Evolutionary conservation across 768 basidiomycete genomes (phyloP).

Genomic region (Collybia mongolica): DNA sequence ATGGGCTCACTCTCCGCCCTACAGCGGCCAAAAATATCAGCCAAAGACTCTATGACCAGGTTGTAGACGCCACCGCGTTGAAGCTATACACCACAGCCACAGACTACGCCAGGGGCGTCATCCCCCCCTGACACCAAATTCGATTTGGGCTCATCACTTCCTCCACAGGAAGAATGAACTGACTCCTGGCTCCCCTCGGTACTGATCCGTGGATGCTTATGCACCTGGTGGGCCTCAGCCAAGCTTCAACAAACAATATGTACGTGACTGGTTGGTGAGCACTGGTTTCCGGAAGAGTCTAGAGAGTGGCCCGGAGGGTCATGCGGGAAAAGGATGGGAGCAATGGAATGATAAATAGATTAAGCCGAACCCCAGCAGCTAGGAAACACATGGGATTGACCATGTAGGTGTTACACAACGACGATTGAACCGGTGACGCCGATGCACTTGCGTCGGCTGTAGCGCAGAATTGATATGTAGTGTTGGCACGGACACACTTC

Average conservation of each 20-base stretch:
- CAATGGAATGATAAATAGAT: constrained; percentile 36
- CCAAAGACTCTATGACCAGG: constrained; percentile 53
- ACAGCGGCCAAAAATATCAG: constrained; percentile 69
- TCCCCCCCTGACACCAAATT: constrained; percentile 99
- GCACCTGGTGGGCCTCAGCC: constrained; percentile 72
- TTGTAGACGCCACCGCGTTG: constrained; percentile 62
- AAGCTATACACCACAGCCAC: constrained; percentile 75
- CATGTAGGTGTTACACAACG: too few species aligned
- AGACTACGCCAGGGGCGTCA: constrained; percentile 78
- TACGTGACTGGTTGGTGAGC: constrained; percentile 84
- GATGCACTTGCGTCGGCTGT: too few species aligned
- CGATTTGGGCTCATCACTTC: constrained; percentile 81
- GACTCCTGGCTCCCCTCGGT: constrained; percentile 95
- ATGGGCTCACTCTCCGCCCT: background rate
- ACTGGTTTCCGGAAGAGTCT: constrained; percentile 76
- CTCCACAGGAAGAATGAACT: constrained; percentile 36
- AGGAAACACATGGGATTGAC: too few species aligned
- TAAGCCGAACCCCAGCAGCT: too few species aligned
- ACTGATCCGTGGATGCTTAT: constrained; percentile 86
- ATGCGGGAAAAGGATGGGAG: constrained; percentile 73
- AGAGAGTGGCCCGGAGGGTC: constrained; percentile 69
- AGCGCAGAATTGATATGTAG: too few species aligned
- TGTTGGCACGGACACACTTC: too few species aligned
- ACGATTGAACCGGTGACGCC: too few species aligned
- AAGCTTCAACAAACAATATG: constrained; percentile 96